Conservation (phyloP, 345 rosid genomes). For the Pugionium dolabratum region DNA sequence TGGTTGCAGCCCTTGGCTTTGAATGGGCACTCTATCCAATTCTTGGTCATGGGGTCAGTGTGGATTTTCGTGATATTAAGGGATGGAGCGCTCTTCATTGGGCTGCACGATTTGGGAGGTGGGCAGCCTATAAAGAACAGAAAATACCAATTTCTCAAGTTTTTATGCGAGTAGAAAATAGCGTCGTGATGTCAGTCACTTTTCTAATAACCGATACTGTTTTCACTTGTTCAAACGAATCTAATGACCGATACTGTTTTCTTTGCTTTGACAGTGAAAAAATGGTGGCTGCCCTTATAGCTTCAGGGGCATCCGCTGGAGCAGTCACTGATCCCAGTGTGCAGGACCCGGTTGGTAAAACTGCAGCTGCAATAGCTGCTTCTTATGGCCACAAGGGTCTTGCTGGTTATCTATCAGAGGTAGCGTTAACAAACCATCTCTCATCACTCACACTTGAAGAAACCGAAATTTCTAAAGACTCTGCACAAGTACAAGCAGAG, state of each 20-base stretch:
- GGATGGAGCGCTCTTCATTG: conserved; percentile 99
- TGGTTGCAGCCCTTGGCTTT: conserved; percentile 83
- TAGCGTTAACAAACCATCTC: conserved; percentile 86
- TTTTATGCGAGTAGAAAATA: background rate
- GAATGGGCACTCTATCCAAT: conserved; percentile 89
- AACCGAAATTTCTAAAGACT: conserved; percentile 66
- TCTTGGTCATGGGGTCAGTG: conserved; percentile 62
- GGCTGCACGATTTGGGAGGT: conserved; percentile 98
- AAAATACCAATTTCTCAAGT: background rate
- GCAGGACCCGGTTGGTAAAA: conserved; percentile 72
- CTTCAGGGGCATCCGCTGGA: conserved; percentile 90
- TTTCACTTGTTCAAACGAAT: background rate
- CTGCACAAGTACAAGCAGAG: conserved; percentile 82
- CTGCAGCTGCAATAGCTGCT: conserved; percentile 83
- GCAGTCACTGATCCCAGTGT: conserved; percentile 92
- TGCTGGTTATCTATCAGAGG: conserved; percentile 96
- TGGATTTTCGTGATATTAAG: conserved; percentile 81
- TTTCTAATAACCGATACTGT: background rate
- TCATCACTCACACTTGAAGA: conserved; percentile 80
- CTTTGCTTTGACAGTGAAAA: conserved; percentile 61
- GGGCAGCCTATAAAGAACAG: conserved; percentile 23
- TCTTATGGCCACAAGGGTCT: conserved; percentile 79
- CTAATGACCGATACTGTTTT: conserved; percentile 1
- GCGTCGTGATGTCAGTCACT: conserved; percentile 1
- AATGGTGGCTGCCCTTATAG: conserved; percentile 91